A percentile compares a stretch with the other conserved stretches of the same genome.
phyloP scores from a whole-genome alignment of 2,329 filamentous ascomycete genomes.

The Botryotinia calthae region DNA sequence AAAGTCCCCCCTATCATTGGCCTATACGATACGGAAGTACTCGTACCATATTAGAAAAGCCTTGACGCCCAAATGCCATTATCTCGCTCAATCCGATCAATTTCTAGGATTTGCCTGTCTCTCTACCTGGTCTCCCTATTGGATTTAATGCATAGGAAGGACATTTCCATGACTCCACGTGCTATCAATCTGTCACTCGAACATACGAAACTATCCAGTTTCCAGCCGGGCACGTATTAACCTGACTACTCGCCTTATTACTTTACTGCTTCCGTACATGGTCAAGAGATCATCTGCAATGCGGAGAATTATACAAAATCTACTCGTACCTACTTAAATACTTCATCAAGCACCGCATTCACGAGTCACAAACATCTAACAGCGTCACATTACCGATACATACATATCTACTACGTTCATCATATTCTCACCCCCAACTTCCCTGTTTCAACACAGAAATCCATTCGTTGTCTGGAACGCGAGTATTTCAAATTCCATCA shows the following conservation, averaged over 20 bases:
- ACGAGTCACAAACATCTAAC: background rate
- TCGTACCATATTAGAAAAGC: background rate
- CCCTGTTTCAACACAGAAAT: background rate
- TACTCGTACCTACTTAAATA: background rate
- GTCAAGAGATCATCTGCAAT: slow-evolving; percentile 6
- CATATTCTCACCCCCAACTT: background rate
- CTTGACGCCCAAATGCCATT: slow-evolving; percentile 11
- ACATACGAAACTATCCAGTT: background rate
- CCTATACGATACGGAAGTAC: background rate
- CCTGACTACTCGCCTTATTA: background rate
- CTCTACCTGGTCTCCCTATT: background rate
- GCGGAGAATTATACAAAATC: background rate
- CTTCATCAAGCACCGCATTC: slow-evolving; percentile 3
- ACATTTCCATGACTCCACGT: background rate
- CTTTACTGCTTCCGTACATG: background rate
- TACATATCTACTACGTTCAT: background rate
- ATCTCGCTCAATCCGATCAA: background rate
- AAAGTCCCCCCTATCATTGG: background rate
- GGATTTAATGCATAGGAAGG: background rate
- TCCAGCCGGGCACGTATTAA: background rate
- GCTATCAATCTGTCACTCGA: background rate
- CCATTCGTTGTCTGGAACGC: background rate
- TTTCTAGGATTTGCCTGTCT: slow-evolving; percentile 1
- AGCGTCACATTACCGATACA: background rate
- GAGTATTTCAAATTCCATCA: background rate